Evolutionary conservation across 1,284 basidiomycete species (phyloP).

Genomic region (Trichosporon coremiiforme): DNA sequence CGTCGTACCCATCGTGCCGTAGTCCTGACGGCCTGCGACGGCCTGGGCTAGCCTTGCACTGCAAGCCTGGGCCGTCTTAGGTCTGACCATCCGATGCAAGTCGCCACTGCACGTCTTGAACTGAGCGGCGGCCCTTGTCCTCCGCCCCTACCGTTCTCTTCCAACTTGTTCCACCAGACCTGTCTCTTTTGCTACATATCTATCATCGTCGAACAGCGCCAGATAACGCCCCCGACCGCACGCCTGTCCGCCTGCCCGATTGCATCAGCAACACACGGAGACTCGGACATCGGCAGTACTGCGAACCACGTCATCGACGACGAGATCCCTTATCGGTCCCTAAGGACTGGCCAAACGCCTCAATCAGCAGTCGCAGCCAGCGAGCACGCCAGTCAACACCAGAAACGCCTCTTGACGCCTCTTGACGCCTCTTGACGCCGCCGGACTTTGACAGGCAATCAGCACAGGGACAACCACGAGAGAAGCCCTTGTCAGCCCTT

Average conservation of each 20-base stretch:
- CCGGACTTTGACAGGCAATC: constrained; percentile 9
- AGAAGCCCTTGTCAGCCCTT: not conserved
- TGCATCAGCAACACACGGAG: not conserved
- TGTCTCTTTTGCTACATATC: not conserved
- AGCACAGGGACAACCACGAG: constrained; percentile 4
- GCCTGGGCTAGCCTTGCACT: too few species aligned
- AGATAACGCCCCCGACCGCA: too few species aligned
- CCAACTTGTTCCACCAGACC: not conserved
- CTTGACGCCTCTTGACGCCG: not conserved
- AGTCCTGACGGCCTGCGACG: too few species aligned
- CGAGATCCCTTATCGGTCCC: constrained; percentile 6
- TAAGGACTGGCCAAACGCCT: not conserved
- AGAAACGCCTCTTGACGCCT: not conserved
- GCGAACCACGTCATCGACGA: constrained; percentile 11
- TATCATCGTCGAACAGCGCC: not conserved
- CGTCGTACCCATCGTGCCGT: too few species aligned
- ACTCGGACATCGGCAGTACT: not conserved
- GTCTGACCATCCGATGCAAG: not conserved
- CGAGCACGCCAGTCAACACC: constrained; percentile 2
- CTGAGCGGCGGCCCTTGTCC: not conserved
- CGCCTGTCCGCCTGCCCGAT: not conserved
- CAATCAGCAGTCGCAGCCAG: not conserved
- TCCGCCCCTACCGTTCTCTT: not conserved
- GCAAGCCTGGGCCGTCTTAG: too few species aligned
- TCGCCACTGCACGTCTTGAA: not conserved